phyloP scores from a whole-genome alignment of 106 monocot genomes.

The Dactylorhiza incarnata region DNA sequence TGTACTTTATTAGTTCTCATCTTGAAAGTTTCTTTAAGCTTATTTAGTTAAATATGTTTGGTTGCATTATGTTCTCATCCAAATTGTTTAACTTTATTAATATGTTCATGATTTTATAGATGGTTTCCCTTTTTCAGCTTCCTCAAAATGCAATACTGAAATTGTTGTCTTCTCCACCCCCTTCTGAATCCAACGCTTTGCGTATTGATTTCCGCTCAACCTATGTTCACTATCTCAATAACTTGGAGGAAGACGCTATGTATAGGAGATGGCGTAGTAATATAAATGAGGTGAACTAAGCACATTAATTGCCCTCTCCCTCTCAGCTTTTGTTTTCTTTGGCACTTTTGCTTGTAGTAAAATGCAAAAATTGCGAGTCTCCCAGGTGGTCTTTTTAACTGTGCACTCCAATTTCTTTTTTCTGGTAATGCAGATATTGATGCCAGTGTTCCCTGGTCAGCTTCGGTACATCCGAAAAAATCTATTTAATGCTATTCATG shows the following conservation, averaged over 20 bases:
- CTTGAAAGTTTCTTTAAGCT: background rate
- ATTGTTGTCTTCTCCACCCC: constrained; percentile 61
- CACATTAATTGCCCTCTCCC: background rate
- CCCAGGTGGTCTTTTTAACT: background rate
- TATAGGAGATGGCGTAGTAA: constrained; percentile 87
- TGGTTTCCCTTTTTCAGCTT: constrained; percentile 45
- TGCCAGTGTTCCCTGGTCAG: constrained; percentile 95
- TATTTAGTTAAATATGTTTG: background rate
- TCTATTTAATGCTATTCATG: constrained; percentile 87
- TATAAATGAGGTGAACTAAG: constrained; percentile 67
- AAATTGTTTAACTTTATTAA: background rate
- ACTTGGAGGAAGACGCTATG: constrained; percentile 91
- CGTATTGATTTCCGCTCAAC: constrained; percentile 92
- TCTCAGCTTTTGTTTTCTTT: constrained; percentile 1
- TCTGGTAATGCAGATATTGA: constrained; percentile 57
- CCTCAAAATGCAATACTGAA: constrained; percentile 67
- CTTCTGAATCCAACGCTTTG: constrained; percentile 55
- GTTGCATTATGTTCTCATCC: background rate
- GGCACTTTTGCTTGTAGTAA: background rate
- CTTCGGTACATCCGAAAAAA: constrained; percentile 98
- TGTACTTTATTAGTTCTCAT: background rate
- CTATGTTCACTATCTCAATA: constrained; percentile 85
- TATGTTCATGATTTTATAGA: background rate
- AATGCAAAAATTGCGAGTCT: background rate
- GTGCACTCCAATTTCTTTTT: background rate